These are phyloP conservation scores for Suhomyces kilbournensis DNA, from an alignment of 805 yeast species.

Conservation along the genomic window DNA sequence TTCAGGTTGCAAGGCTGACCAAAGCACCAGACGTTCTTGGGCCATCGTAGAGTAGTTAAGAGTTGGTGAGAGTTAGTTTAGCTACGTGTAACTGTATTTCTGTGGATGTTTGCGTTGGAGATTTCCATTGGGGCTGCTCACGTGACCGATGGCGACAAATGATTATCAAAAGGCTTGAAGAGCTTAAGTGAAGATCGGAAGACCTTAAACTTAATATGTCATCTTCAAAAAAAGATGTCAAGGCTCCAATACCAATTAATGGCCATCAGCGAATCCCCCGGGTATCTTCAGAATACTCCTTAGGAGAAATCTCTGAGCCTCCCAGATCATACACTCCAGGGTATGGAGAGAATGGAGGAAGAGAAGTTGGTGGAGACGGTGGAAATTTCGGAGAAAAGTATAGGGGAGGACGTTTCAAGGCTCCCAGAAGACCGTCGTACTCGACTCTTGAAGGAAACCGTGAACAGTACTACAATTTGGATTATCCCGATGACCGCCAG, in stretches of 20 bases:
- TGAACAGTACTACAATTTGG: slow-evolving; percentile 43
- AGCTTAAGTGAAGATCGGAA: no score
- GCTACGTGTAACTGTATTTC: no score
- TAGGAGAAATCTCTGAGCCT: slow-evolving; percentile 1
- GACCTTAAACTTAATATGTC: no score
- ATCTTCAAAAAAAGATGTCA: slow-evolving; percentile 1
- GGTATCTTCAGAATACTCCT: slow-evolving; percentile 2
- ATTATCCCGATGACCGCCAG: slow-evolving; percentile 46
- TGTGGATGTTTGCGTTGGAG: no score
- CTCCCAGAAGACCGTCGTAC: slow-evolving; percentile 19
- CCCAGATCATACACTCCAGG: slow-evolving; percentile 27
- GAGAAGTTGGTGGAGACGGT: no score
- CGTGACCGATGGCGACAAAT: no score
- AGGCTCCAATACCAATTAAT: slow-evolving; percentile 21
- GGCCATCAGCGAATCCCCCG: slow-evolving; percentile 4
- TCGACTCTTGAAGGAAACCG: slow-evolving; percentile 16
- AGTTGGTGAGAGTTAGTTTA: no score
- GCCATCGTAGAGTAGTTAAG: no score
- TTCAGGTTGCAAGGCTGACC: no score
- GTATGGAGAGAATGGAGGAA: slow-evolving; percentile 3
- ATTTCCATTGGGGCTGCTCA: no score
- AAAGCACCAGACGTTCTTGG: no score
- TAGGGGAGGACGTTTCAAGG: not conserved
- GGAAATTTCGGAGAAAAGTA: slow-evolving; percentile 2
- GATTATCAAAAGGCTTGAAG: no score